These are phyloP conservation scores for Mycena filopes DNA, from an alignment of 768 basidiomycete species.

Conservation along the genomic window DNA sequence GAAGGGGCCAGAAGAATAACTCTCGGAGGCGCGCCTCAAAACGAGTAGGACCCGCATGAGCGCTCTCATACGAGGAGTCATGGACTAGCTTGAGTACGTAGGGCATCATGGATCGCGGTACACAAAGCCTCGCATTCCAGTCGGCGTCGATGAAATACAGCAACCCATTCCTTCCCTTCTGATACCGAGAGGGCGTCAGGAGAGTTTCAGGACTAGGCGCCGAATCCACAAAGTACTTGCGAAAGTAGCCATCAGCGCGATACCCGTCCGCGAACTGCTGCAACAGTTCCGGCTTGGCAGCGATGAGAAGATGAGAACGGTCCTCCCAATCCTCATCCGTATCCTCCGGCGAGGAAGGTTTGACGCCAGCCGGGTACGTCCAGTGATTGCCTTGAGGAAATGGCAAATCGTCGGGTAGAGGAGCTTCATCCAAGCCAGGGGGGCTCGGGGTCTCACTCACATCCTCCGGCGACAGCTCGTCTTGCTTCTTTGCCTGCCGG, in stretches of 20 bases:
- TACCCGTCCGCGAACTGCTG: neutral
- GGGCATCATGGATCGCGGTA: conserved; percentile 30
- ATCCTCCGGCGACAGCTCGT: neutral
- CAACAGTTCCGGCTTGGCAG: neutral
- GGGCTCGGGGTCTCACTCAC: neutral
- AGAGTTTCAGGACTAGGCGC: neutral
- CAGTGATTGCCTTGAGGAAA: neutral
- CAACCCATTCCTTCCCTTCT: conserved; percentile 3
- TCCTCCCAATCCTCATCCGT: neutral
- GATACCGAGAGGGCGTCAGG: conserved; percentile 6
- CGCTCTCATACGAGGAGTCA: neutral
- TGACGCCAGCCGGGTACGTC: neutral
- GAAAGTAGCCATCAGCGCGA: neutral
- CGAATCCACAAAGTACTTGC: neutral
- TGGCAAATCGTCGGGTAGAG: neutral
- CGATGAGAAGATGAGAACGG: neutral
- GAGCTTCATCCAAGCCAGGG: neutral
- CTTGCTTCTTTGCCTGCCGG: neutral
- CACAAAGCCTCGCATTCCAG: conserved; percentile 10
- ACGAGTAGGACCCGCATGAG: neutral
- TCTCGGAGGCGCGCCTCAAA: neutral
- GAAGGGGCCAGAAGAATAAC: conserved; percentile 1
- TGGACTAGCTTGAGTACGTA: neutral
- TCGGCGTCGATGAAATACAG: conserved; percentile 22
- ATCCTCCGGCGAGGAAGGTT: neutral